Conservation (phyloP, 495 filamentous ascomycete species). For the Tuber brumale region DNA sequence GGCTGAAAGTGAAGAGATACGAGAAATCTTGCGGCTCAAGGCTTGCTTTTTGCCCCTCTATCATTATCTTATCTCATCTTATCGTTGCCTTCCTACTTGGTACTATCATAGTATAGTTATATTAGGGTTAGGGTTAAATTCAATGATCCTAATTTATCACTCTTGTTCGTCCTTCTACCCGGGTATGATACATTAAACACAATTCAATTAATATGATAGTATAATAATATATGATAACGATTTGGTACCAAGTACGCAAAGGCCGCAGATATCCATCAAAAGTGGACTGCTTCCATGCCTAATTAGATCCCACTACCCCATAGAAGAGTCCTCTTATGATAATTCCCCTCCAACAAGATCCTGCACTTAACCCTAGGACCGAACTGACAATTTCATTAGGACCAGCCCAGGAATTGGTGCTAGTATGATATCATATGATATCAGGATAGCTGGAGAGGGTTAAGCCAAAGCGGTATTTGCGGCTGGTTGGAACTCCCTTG, state of each 20-base stretch:
- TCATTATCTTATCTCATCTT: conserved; percentile 17
- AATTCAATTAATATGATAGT: too few relatives aligned
- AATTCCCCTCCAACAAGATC: not conserved
- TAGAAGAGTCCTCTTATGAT: too few relatives aligned
- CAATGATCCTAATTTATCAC: not conserved
- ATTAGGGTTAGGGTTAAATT: not conserved
- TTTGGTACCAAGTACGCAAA: too few relatives aligned
- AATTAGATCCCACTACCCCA: too few relatives aligned
- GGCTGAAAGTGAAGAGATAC: not conserved
- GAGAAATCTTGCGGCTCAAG: conserved; percentile 14
- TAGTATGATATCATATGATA: not conserved
- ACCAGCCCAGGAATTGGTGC: not conserved
- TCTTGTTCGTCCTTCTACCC: not conserved
- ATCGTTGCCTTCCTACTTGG: conserved; percentile 6
- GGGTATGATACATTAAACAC: too few relatives aligned
- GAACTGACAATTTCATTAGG: not conserved
- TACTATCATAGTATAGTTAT: not conserved
- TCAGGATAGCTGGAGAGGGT: not conserved
- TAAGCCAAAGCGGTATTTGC: too few relatives aligned
- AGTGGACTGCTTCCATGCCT: too few relatives aligned
- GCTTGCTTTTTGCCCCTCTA: not conserved
- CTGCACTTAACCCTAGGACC: not conserved
- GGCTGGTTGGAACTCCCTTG: too few relatives aligned
- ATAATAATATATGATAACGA: too few relatives aligned
- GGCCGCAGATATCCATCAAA: too few relatives aligned